These are phyloP conservation scores for Cryphonectria parasitica DNA, from an alignment of 2,329 filamentous ascomycete species.

Conservation along the genomic window DNA sequence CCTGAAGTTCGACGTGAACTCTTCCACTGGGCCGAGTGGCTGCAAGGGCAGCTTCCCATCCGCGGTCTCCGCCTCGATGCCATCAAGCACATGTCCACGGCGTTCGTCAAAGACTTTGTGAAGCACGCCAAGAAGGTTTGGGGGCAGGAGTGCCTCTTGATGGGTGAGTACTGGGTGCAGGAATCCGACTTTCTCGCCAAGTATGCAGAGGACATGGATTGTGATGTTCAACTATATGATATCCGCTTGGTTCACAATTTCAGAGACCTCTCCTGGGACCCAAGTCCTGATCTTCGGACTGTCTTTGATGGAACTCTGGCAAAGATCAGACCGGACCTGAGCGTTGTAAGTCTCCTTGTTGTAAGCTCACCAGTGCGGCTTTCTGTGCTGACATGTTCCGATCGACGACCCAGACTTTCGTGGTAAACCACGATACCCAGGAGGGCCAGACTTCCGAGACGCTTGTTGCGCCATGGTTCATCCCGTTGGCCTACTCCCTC, in stretches of 20 bases:
- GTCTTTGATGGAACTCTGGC: conserved; percentile 19
- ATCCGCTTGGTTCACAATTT: conserved; percentile 69
- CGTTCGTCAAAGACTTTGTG: conserved; percentile 37
- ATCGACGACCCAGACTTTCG: conserved; percentile 54
- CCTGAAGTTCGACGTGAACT: conserved; percentile 38
- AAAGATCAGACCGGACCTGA: background rate
- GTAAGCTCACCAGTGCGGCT: background rate
- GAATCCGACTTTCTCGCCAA: conserved; percentile 57
- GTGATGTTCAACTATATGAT: conserved; percentile 65
- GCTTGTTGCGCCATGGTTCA: conserved; percentile 64
- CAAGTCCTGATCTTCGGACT: conserved; percentile 34
- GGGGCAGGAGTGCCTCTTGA: conserved; percentile 62
- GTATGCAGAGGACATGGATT: conserved; percentile 61
- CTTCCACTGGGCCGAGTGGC: conserved; percentile 39
- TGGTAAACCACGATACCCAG: conserved; percentile 68
- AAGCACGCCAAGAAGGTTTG: conserved; percentile 32
- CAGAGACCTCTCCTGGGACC: conserved; percentile 56
- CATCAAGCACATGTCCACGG: conserved; percentile 40
- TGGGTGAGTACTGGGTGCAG: conserved; percentile 71
- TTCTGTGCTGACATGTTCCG: background rate
- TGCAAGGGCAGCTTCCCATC: conserved; percentile 37
- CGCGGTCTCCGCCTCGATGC: conserved; percentile 41
- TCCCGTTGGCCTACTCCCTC: conserved; percentile 68
- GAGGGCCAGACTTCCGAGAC: conserved; percentile 41
- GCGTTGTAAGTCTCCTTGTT: conserved; percentile 9